Evolutionary conservation across 345 rosid species (phyloP), one percentile per base, ranked within the genome.

Genomic region (Dipteronia dyeriana): DNA sequence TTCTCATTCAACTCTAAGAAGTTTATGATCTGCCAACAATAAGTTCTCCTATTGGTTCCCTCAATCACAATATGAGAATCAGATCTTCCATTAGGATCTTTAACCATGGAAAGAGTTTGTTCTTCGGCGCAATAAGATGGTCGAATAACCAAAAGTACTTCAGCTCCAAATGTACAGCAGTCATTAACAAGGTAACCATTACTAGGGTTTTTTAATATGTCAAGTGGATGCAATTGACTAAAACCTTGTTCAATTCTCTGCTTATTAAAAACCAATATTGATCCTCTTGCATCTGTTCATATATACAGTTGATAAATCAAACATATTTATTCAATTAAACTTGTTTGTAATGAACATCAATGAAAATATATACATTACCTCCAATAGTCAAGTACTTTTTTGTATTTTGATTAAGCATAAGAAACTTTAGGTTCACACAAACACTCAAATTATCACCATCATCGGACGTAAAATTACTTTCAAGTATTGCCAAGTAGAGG

Each of bases 111-210:
- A 45, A 83, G 68, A 39, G 61, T 53, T 68, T 83, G 85, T 66
- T 78, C 62, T 71, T 45, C 60, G 3, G 16, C 13, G 3, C 60
- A 13, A 0, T 34, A 69, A 45, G 12, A 0, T 0, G 80, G 78
- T 16, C 65, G 57, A 71, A 78, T 66, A 1, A 83, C n/a, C 11
- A 80, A 74, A 49, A 83, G 77, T 77, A 26, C 26, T 26, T 87
- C 90, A 17, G 83, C 88, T 19, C 88, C 88, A 67, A 85, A 85
- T 34, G 84, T 66, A 65, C 76, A 74, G 14, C 60, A 63, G 60
- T 87, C 85, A 0, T 73, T 31, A 0, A 51, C 68, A 2, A 41
- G 65, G 61, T 81, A 85, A 0, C 87, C 88, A 61, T 81, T 41
- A 10, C 64, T 53, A 14, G 78, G 3, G 75, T 83, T 62, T n/a